phyloP scores from a whole-genome alignment of 495 filamentous ascomycete genomes.

The Margaritispora aquatica region DNA sequence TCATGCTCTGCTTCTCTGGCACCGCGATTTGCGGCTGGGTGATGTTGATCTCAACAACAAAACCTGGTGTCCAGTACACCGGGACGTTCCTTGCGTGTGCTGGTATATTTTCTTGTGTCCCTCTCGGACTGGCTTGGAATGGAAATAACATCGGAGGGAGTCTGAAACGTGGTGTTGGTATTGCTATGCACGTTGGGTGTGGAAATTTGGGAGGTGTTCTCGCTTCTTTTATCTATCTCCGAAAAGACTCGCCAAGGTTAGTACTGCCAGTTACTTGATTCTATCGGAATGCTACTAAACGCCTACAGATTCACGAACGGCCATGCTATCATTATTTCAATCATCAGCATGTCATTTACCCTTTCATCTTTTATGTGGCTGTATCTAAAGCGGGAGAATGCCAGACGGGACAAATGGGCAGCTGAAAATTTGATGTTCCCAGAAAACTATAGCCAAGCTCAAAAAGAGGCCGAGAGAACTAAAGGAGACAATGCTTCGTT shows the following conservation, averaged over 20 bases:
- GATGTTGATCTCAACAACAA: conserved; percentile 48
- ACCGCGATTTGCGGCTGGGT: conserved; percentile 56
- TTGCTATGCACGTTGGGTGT: conserved; percentile 75
- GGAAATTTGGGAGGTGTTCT: conserved; percentile 70
- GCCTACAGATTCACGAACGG: conserved; percentile 9
- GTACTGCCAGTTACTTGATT: conserved; percentile 16
- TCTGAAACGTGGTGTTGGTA: conserved; percentile 69
- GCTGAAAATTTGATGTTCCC: conserved; percentile 26
- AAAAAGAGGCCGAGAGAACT: conserved; percentile 5
- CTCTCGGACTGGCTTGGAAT: conserved; percentile 71
- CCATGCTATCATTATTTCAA: conserved; percentile 20
- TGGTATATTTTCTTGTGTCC: conserved; percentile 72
- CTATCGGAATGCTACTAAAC: background rate
- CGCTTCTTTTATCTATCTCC: conserved; percentile 59
- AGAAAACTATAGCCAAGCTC: conserved; percentile 23
- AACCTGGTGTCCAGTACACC: conserved; percentile 57
- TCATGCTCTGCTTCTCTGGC: conserved; percentile 46
- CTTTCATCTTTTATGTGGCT: background rate
- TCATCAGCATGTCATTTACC: conserved; percentile 20
- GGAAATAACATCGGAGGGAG: conserved; percentile 76
- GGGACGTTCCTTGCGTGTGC: conserved; percentile 64
- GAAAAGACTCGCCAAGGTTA: conserved; percentile 50
- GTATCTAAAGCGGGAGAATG: background rate
- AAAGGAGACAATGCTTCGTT: conserved; percentile 13
- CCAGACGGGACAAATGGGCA: background rate